Base-by-base conservation (phyloP, 345 rosid genomes). In the Laguncularia racemosa region DNA sequence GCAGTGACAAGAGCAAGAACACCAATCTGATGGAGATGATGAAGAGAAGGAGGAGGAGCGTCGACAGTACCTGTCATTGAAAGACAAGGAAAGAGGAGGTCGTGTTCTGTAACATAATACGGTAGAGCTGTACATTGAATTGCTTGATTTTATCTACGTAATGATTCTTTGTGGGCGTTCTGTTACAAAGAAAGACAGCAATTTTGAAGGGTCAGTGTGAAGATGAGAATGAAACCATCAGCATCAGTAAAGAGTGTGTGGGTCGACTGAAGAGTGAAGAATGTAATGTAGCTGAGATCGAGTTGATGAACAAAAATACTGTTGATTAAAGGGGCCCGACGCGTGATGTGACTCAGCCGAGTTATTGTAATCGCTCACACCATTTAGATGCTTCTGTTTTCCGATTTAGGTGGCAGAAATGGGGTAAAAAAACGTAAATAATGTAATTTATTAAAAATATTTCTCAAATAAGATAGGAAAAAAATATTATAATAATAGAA, bases 1-100 rank as follows among this genome's bases (percentile, higher is more conserved):
- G 45, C 46, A 26, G 0, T 40, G 46, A 57, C 72, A 57, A 70
- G 51, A 67, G 47, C 69, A 58, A 17, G 66, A 59, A 52, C 76
- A 73, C 53, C 79, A 79, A 20, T 67, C 67, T 59, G 70, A 73
- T 56, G 80, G 79, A 10, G 65, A 78, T 45, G 75, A 67, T 43
- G 73, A 61, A 15, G 60, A 73, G 20, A 69, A 68, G 49, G 52
- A 48, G 13, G 70, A 68, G 33, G 65, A 56, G 7, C 55, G 58
- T 15, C 46, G 18, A 46, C 68, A 73, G 64, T 54, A 69, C 55
- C 58, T 62, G 52, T 83, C 95, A 16, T 76, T 63, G 70, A 68
- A 75, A 33, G 86, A 72, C 72, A 81, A 66, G 16, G 81, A 60
- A 52, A 72, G 67, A 61, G 80, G 65, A 54, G 81, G 86, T 52